Evolutionary conservation across 495 filamentous ascomycete species (phyloP).

Genomic region (Monascus purpureus): DNA sequence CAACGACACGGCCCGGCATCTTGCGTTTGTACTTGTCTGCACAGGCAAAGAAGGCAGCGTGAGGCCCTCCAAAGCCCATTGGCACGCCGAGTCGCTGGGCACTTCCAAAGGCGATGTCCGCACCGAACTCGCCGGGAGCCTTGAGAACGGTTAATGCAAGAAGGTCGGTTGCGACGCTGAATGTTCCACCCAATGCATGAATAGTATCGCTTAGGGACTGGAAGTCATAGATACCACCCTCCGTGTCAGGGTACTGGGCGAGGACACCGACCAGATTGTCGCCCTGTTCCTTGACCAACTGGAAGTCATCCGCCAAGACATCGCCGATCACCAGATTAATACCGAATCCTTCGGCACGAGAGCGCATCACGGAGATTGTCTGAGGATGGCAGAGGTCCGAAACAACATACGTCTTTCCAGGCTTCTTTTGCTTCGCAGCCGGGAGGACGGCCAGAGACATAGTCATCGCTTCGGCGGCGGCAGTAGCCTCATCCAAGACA

Average conservation of each 20-base stretch:
- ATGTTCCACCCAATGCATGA: slow-evolving; percentile 65
- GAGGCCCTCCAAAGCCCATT: slow-evolving; percentile 86
- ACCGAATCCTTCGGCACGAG: slow-evolving; percentile 87
- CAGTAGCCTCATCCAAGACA: slow-evolving; percentile 84
- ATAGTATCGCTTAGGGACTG: slow-evolving; percentile 57
- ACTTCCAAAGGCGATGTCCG: slow-evolving; percentile 93
- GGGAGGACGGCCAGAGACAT: slow-evolving; percentile 73
- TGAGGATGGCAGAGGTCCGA: slow-evolving; percentile 77
- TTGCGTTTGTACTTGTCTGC: slow-evolving; percentile 89
- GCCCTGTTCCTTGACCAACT: slow-evolving; percentile 56
- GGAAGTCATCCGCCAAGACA: slow-evolving; percentile 45
- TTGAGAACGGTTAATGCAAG: slow-evolving; percentile 80
- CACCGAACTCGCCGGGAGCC: slow-evolving; percentile 90
- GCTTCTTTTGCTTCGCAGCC: slow-evolving; percentile 53
- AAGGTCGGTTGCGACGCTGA: slow-evolving; percentile 86
- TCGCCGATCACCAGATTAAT: slow-evolving; percentile 66
- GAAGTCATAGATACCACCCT: slow-evolving; percentile 70
- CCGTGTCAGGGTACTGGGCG: slow-evolving; percentile 89
- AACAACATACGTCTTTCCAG: slow-evolving; percentile 70
- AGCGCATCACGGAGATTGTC: slow-evolving; percentile 73
- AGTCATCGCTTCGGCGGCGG: slow-evolving; percentile 95
- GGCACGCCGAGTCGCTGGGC: slow-evolving; percentile 93
- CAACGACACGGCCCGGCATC: slow-evolving; percentile 86
- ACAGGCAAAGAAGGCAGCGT: slow-evolving; percentile 95
- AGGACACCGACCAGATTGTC: slow-evolving; percentile 83